These are phyloP conservation scores for Pestalotiopsis sp. DNA, from an alignment of 2,329 filamentous ascomycete species.

Conservation along the genomic window DNA sequence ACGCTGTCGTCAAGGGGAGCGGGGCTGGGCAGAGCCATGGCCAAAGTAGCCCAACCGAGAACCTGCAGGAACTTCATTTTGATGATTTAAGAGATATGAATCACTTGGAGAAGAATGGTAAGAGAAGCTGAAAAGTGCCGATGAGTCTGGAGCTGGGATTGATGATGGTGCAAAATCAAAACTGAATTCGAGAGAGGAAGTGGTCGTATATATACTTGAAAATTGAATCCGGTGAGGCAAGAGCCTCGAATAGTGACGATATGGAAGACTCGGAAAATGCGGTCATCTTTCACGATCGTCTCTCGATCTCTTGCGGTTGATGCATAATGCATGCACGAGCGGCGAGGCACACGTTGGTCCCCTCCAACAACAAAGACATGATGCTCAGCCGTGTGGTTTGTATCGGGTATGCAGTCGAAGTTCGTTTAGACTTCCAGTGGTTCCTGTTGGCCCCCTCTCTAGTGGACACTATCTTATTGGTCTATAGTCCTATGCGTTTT, in stretches of 20 bases:
- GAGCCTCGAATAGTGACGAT: not conserved
- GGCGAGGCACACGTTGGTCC: not conserved
- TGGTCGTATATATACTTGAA: not conserved
- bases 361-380: not conserved
- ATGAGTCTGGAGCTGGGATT: not conserved
- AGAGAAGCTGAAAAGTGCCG: not conserved
- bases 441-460: not conserved
- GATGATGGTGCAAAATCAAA: not conserved
- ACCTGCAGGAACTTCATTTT: slow-evolving; percentile 10
- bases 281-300: not conserved
- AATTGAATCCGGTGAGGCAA: not conserved
- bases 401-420: not conserved
- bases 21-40: slow-evolving; percentile 6
- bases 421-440: not conserved
- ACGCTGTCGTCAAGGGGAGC: not conserved
- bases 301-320: not conserved
- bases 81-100: not conserved
- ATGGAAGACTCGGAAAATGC: not conserved
- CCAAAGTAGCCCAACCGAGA: slow-evolving; percentile 7
- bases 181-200: not conserved
- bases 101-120: not conserved
- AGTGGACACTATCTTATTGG: not conserved
- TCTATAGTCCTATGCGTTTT: not conserved
- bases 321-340: not conserved
- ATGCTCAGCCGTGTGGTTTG: not conserved